Evolutionary conservation across 192 early-diverging fungal species (phyloP).

Genomic region (Obelidium mucronatum): DNA sequence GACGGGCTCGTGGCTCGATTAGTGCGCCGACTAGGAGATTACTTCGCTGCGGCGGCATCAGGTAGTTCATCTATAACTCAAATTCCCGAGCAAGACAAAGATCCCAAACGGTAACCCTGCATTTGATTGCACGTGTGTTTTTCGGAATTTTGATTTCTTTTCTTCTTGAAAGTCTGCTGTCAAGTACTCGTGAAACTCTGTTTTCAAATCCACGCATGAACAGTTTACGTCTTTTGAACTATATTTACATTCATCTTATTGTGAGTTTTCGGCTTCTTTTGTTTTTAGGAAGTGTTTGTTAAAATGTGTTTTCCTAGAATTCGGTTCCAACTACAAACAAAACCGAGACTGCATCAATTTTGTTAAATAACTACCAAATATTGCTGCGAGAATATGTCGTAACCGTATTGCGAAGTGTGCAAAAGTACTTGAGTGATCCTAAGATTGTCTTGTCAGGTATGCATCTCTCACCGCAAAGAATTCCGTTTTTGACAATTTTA

Average conservation of each 20-base stretch:
- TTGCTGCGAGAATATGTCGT: slow-evolving; percentile 10
- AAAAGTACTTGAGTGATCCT: slow-evolving; percentile 2
- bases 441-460: slow-evolving; percentile 9
- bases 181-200: background rate
- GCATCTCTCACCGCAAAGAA: background rate
- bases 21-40: no score
- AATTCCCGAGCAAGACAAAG: no score
- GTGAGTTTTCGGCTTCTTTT: no score
- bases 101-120: no score
- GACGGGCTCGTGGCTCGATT: background rate
- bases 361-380: slow-evolving; percentile 10
- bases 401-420: background rate
- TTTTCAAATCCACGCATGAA: slow-evolving; percentile 24
- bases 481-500: no score
- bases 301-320: no score
- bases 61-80: no score
- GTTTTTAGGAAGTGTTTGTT: no score
- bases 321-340: background rate
- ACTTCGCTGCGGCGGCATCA: no score
- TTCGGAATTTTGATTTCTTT: no score
- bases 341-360: background rate
- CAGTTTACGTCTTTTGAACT: slow-evolving; percentile 14
- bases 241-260: slow-evolving; percentile 12
- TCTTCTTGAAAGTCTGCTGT: background rate
- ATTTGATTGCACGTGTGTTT: no score